Conservation (phyloP, 805 yeast genomes). For the Metschnikowia lochheadii region DNA sequence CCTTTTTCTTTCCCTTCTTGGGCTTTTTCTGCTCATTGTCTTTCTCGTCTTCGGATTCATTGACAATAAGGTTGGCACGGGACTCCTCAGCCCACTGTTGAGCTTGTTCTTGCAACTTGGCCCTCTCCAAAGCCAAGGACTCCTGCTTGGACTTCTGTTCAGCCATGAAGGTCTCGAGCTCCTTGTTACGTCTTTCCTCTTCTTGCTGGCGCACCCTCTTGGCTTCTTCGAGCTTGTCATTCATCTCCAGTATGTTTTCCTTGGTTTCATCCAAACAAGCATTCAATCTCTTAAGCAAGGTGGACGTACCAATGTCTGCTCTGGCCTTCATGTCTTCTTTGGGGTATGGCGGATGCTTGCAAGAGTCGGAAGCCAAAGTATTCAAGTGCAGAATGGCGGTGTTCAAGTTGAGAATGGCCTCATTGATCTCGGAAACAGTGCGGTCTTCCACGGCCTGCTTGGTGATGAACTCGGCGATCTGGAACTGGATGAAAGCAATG, state of each 20-base stretch:
- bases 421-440: slow-evolving; percentile 55
- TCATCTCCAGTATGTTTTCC: slow-evolving; percentile 55
- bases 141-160: slow-evolving; percentile 45
- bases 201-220: slow-evolving; percentile 60
- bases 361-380: slow-evolving; percentile 50
- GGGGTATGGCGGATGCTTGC: slow-evolving; percentile 68
- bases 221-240: slow-evolving; percentile 68
- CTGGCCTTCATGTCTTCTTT: slow-evolving; percentile 77
- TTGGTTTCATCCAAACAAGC: slow-evolving; percentile 69
- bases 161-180: slow-evolving; percentile 39
- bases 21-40: slow-evolving; percentile 17
- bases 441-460: slow-evolving; percentile 58
- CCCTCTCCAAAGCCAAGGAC: slow-evolving; percentile 43
- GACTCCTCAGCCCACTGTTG: slow-evolving; percentile 47
- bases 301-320: slow-evolving; percentile 78
- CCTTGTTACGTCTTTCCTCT: slow-evolving; percentile 31
- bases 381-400: slow-evolving; percentile 59
- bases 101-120: slow-evolving; percentile 48
- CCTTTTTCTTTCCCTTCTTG: slow-evolving; percentile 23
- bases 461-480: slow-evolving; percentile 77
- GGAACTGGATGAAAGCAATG: slow-evolving; percentile 78
- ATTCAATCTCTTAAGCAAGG: slow-evolving; percentile 67
- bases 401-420: slow-evolving; percentile 52
- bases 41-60: slow-evolving; percentile 36
- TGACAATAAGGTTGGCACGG: slow-evolving; percentile 32